A percentile compares a stretch with the other conserved stretches of the same genome.
phyloP scores from a whole-genome alignment of 768 basidiomycete species.

The Naganishia friedmannii region DNA sequence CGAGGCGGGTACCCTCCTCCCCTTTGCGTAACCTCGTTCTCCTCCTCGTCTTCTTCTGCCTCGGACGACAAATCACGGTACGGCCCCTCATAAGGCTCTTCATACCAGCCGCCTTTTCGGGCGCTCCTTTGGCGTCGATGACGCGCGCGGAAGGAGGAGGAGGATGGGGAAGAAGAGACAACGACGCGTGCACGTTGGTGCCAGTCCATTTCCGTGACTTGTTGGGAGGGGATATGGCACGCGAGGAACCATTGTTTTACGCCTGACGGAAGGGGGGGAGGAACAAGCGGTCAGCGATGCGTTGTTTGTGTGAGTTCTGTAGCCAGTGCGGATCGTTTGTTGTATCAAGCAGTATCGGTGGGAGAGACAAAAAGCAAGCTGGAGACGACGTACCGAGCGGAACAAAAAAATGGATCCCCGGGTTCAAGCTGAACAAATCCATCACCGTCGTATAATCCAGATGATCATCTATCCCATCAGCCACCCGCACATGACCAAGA shows the following conservation, averaged over 20 bases:
- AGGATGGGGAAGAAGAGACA: constrained; percentile 30
- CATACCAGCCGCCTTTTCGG: background rate
- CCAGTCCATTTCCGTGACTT: constrained; percentile 50
- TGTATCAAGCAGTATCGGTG: too few relatives aligned
- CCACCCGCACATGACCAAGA: too few relatives aligned
- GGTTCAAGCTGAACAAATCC: constrained; percentile 40
- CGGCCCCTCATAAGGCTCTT: too few relatives aligned
- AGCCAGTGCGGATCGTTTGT: too few relatives aligned
- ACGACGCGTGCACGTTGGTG: constrained; percentile 44
- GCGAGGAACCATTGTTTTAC: constrained; percentile 48
- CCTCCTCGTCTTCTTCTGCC: background rate
- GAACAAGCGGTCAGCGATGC: background rate
- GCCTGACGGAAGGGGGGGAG: constrained; percentile 31
- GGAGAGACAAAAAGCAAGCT: too few relatives aligned
- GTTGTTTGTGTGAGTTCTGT: background rate
- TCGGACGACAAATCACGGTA: background rate
- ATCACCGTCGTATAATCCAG: constrained; percentile 51
- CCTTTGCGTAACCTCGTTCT: background rate
- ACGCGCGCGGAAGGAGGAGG: background rate
- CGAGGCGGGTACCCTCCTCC: constrained; percentile 26
- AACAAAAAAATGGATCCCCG: constrained; percentile 47
- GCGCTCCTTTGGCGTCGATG: background rate
- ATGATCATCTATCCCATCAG: constrained; percentile 44
- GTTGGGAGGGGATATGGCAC: constrained; percentile 41
- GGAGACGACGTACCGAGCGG: constrained; percentile 35